These are phyloP conservation scores for Linanthus parryae DNA, from an alignment of 148 eudicot species.

Conservation along the genomic window DNA sequence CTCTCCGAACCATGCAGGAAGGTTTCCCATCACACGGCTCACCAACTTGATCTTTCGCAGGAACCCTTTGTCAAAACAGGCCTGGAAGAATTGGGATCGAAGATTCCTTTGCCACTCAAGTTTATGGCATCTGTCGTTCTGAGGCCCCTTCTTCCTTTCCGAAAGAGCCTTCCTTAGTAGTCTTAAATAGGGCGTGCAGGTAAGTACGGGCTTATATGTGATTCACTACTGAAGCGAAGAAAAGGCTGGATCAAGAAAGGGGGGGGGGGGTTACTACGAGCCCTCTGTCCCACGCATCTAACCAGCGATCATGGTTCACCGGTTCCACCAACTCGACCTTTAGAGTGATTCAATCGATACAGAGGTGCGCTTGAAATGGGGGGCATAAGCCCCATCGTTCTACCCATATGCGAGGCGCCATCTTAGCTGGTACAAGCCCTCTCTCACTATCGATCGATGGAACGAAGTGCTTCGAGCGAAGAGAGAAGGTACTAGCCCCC, in stretches of 20 bases:
- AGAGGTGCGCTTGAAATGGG: neutral
- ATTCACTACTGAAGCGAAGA: constrained; percentile 8
- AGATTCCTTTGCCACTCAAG: constrained; percentile 8
- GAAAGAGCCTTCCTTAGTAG: constrained; percentile 3
- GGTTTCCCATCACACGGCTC: constrained; percentile 22
- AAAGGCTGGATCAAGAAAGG: neutral
- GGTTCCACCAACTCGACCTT: constrained; percentile 1
- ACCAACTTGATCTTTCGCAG: constrained; percentile 17
- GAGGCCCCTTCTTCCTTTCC: constrained; percentile 9
- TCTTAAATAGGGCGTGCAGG: constrained; percentile 9
- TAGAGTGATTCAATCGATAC: neutral
- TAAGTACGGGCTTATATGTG: neutral
- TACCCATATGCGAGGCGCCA: too few species aligned
- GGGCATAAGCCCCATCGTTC: too few species aligned
- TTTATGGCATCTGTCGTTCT: constrained; percentile 2
- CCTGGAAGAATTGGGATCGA: constrained; percentile 2
- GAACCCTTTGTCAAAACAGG: constrained; percentile 16
- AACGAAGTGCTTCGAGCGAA: neutral
- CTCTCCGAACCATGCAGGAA: constrained; percentile 21
- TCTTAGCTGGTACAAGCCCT: neutral
- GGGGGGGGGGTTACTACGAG: neutral
- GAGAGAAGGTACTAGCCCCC: too few species aligned
- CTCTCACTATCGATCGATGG: neutral
- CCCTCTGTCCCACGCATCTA: neutral
- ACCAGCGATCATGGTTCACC: neutral